These are phyloP conservation scores for Domatiomyces catenatus DNA, from an alignment of 2,329 filamentous ascomycete genomes.

Conservation along the genomic window DNA sequence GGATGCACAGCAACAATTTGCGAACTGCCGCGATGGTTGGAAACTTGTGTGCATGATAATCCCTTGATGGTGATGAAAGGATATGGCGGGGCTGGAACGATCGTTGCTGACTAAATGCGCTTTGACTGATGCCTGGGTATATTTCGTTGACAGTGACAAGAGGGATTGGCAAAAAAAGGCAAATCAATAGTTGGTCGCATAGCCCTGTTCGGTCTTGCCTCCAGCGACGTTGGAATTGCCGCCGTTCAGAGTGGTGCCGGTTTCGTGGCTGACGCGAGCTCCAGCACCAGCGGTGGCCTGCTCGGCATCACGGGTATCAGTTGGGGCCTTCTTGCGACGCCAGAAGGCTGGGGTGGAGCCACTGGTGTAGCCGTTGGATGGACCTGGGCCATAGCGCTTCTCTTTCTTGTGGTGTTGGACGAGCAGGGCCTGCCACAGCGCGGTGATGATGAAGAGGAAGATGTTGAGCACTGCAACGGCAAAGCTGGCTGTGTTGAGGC, in stretches of 20 bases:
- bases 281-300: constrained; percentile 23
- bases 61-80: no score
- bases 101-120: no score
- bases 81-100: no score
- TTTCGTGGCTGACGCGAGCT: constrained; percentile 33
- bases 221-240: constrained; percentile 18
- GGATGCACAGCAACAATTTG: no score
- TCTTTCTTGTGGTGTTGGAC: constrained; percentile 58
- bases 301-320: constrained; percentile 29
- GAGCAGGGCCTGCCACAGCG: constrained; percentile 52
- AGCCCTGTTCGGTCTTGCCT: constrained; percentile 20
- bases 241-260: constrained; percentile 30
- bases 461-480: constrained; percentile 64
- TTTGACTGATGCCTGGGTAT: background rate
- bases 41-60: no score
- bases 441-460: constrained; percentile 66
- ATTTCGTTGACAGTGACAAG: constrained; percentile 22
- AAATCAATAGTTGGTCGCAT: constrained; percentile 2
- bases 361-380: constrained; percentile 52
- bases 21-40: no score
- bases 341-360: constrained; percentile 38
- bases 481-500: constrained; percentile 60
- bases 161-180: background rate
- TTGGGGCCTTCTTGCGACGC: constrained; percentile 25
- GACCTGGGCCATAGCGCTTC: constrained; percentile 53